A percentile compares a stretch with the other conserved stretches of the same genome.
phyloP scores from a whole-genome alignment of 495 filamentous ascomycete genomes.

The Extremus antarcticus region DNA sequence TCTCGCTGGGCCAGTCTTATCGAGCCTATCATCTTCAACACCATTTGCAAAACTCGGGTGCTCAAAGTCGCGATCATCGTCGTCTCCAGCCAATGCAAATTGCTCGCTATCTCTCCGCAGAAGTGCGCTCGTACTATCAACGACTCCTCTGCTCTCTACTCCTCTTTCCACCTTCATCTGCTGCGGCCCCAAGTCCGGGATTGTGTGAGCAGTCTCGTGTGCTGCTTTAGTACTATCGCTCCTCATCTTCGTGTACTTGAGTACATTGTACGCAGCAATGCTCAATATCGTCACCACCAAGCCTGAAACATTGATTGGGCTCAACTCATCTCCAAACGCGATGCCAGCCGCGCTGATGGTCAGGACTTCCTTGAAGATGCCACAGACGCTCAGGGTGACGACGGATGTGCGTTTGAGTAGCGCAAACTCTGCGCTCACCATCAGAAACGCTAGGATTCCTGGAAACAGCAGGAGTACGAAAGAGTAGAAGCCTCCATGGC shows the following conservation, averaged over 20 bases:
- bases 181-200: background rate
- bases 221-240: constrained; percentile 28
- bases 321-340: constrained; percentile 83
- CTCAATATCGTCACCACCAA: constrained; percentile 77
- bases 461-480: constrained; percentile 71
- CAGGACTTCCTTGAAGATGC: constrained; percentile 98
- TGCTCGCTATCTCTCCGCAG: constrained; percentile 3
- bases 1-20: background rate
- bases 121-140: constrained; percentile 3
- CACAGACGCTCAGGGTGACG: constrained; percentile 90
- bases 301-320: constrained; percentile 77
- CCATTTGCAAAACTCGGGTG: background rate
- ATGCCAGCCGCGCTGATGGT: constrained; percentile 84
- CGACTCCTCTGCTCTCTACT: background rate
- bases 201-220: constrained; percentile 5
- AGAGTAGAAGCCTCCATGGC: constrained; percentile 52
- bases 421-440: constrained; percentile 95
- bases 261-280: constrained; percentile 85
- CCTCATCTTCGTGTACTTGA: constrained; percentile 87
- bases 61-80: background rate
- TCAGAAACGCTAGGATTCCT: constrained; percentile 82
- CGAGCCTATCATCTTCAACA: background rate
- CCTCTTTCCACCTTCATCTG: background rate
- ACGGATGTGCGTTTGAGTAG: constrained; percentile 90
- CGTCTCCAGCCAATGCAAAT: background rate